Evolutionary conservation across 2,329 filamentous ascomycete genomes (phyloP).

Genomic region (Magnaporthiopsis incrustans): DNA sequence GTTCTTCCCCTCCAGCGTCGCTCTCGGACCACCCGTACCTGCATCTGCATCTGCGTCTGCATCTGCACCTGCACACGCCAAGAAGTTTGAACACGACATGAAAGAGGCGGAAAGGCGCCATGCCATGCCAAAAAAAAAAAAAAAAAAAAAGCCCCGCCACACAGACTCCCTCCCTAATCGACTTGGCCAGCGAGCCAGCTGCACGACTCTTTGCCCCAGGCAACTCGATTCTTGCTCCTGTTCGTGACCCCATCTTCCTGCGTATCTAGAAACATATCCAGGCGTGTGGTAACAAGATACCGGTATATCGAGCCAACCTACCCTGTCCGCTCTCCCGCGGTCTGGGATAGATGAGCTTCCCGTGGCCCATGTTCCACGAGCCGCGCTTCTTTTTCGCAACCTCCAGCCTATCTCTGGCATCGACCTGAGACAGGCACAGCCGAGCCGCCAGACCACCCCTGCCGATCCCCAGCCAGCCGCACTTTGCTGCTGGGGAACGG

Average conservation of each 20-base stretch:
- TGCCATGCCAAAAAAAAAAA: too few species aligned
- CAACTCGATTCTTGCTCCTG: background rate
- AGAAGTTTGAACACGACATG: background rate
- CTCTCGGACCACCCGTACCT: too few species aligned
- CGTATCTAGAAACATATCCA: too few species aligned
- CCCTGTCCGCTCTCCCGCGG: background rate
- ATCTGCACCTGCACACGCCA: too few species aligned
- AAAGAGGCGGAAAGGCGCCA: background rate
- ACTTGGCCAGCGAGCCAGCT: background rate
- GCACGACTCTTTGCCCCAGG: background rate
- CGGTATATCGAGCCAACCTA: too few species aligned
- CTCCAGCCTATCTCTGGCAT: background rate
- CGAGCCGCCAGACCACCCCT: too few species aligned
- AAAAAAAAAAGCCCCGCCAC: background rate
- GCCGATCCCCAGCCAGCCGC: too few species aligned
- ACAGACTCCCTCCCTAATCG: too few species aligned
- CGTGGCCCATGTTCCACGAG: background rate
- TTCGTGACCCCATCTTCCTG: too few species aligned
- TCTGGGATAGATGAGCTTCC: background rate
- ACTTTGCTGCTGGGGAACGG: background rate
- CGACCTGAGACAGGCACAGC: background rate
- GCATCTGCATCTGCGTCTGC: too few species aligned
- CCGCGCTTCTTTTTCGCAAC: background rate
- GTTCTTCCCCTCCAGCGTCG: too few species aligned
- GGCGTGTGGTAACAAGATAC: too few species aligned